A percentile compares a stretch with the other conserved stretches of the same genome.
Evolutionary conservation across 306 rosid species (phyloP).

Genomic region (Cucurbita maxima): DNA sequence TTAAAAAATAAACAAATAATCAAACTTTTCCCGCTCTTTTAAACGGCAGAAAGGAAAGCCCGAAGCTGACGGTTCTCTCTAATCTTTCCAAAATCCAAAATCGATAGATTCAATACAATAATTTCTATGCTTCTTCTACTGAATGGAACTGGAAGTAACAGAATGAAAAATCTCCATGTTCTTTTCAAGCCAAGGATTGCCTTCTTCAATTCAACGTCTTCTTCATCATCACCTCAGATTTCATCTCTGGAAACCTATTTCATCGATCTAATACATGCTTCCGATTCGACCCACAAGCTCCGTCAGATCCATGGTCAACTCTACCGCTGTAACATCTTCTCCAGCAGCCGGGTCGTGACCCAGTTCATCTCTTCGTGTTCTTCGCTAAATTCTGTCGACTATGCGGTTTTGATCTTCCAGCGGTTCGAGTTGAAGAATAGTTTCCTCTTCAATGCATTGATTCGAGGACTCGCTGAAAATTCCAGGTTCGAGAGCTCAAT

Average conservation of each 20-base stretch:
- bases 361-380: slow-evolving; percentile 14
- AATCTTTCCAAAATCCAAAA: not conserved
- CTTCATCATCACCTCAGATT: not conserved
- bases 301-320: slow-evolving; percentile 9
- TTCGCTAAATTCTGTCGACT: slow-evolving; percentile 8
- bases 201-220: not conserved
- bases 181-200: slow-evolving; percentile 4
- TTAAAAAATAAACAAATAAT: too few relatives aligned
- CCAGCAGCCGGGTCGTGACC: slow-evolving; percentile 13
- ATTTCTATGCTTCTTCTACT: not conserved
- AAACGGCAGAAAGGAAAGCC: not conserved
- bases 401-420: slow-evolving; percentile 13
- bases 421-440: slow-evolving; percentile 7
- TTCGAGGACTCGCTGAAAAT: slow-evolving; percentile 13
- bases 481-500: slow-evolving; percentile 8
- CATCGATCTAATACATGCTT: slow-evolving; percentile 10
- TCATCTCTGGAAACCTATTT: slow-evolving; percentile 8
- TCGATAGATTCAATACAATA: not conserved
- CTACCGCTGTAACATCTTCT: not conserved
- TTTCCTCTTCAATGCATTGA: slow-evolving; percentile 15
- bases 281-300: slow-evolving; percentile 1
- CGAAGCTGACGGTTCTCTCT: not conserved
- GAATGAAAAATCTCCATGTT: not conserved
- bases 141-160: not conserved
- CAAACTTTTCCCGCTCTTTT: not conserved